Evolutionary conservation across 2,329 filamentous ascomycete species (phyloP).

Genomic region (Daldinia eschscholtzii): DNA sequence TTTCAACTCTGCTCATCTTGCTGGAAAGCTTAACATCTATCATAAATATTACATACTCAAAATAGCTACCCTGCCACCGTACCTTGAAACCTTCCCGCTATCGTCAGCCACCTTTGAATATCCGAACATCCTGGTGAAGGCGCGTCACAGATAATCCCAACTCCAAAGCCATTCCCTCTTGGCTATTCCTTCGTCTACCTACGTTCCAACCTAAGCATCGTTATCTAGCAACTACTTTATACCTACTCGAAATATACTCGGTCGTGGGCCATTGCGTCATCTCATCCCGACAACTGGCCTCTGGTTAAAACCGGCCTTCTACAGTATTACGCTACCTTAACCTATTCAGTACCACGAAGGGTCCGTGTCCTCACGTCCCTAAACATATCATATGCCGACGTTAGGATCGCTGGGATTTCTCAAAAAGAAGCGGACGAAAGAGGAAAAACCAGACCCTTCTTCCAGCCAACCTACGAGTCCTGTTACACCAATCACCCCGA

Average conservation of each 20-base stretch:
- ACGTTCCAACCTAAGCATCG: background rate
- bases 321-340: constrained; percentile 29
- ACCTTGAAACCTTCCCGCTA: constrained; percentile 15
- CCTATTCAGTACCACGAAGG: constrained; percentile 40
- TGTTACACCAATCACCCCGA: constrained; percentile 70
- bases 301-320: constrained; percentile 21
- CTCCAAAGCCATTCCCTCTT: constrained; percentile 17
- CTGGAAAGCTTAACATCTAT: constrained; percentile 16
- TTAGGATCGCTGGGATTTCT: constrained; percentile 93
- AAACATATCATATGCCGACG: constrained; percentile 79
- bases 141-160: constrained; percentile 26
- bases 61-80: constrained; percentile 12
- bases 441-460: constrained; percentile 79
- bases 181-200: constrained; percentile 6
- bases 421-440: constrained; percentile 99
- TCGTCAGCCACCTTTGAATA: constrained; percentile 2
- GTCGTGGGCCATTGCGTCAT: constrained; percentile 20
- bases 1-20: constrained; percentile 9
- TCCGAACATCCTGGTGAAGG: constrained; percentile 20
- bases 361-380: constrained; percentile 48
- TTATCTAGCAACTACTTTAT: background rate
- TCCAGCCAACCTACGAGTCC: constrained; percentile 74
- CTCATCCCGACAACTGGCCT: constrained; percentile 26
- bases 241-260: constrained; percentile 16
- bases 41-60: constrained; percentile 15